Percentiles rank a stretch among this genome's conserved stretches.
Evolutionary conservation across 371 early-diverging fungal genomes (phyloP).

Genomic region (Mucor mucedo): DNA sequence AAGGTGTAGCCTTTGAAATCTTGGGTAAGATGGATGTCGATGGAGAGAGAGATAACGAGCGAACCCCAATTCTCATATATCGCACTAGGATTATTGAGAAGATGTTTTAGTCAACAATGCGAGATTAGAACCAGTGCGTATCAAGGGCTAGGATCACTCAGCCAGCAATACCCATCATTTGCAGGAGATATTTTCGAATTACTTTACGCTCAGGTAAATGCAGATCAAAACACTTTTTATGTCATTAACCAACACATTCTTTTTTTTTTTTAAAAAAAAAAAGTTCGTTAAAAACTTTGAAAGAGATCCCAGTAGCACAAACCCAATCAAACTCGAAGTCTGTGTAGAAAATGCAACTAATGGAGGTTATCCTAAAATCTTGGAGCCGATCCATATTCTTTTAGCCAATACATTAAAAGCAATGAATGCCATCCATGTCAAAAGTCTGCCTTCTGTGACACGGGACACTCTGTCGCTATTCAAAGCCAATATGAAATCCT

Average conservation of each 20-base stretch:
- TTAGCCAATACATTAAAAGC: slow-evolving; percentile 38
- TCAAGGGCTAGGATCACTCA: slow-evolving; percentile 51
- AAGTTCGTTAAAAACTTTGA: slow-evolving; percentile 45
- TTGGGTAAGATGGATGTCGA: slow-evolving; percentile 27
- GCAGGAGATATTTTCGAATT: slow-evolving; percentile 58
- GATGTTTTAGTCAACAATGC: slow-evolving; percentile 64
- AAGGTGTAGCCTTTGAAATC: slow-evolving; percentile 55
- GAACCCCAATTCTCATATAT: too few species aligned
- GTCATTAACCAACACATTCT: neutral
- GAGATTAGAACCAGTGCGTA: slow-evolving; percentile 58
- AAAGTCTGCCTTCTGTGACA: slow-evolving; percentile 13
- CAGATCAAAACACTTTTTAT: slow-evolving; percentile 1
- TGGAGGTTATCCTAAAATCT: slow-evolving; percentile 37
- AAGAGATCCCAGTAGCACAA: slow-evolving; percentile 29
- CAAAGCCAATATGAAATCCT: slow-evolving; percentile 22
- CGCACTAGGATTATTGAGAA: slow-evolving; percentile 40
- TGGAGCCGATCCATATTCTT: slow-evolving; percentile 51
- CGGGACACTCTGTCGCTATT: slow-evolving; percentile 10
- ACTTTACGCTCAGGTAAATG: slow-evolving; percentile 53
- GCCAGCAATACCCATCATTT: slow-evolving; percentile 35
- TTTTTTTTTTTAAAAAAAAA: neutral
- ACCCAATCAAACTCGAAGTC: slow-evolving; percentile 51
- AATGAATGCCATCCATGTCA: slow-evolving; percentile 7
- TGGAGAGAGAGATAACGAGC: too few species aligned
- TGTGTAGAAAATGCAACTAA: slow-evolving; percentile 53